Percentiles rank a stretch among this genome's conserved stretches.
Evolutionary conservation across 768 basidiomycete genomes (phyloP).

Genomic region (Pulveroboletus sp.): DNA sequence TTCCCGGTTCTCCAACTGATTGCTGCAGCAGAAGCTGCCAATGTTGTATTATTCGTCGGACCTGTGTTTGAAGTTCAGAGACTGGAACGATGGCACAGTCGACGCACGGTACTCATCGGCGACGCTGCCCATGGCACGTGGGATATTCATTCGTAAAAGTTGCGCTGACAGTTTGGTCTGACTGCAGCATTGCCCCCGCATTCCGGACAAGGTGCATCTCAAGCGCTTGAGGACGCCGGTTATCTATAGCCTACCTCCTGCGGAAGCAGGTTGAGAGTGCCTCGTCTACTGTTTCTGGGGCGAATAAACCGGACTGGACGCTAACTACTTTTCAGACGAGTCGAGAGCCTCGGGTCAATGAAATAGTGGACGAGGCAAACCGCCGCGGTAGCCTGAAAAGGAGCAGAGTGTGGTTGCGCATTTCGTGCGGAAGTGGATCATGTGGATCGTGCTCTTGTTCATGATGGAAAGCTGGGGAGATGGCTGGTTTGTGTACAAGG

Average conservation of each 20-base stretch:
- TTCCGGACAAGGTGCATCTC: slow-evolving; percentile 30
- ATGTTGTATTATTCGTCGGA: slow-evolving; percentile 21
- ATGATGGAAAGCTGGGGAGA: slow-evolving; percentile 27
- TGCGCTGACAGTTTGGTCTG: background rate
- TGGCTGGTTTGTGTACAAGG: slow-evolving; percentile 26
- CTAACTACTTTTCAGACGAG: slow-evolving; percentile 22
- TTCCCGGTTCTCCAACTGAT: slow-evolving; percentile 28
- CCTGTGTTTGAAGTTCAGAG: slow-evolving; percentile 25
- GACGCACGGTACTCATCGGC: slow-evolving; percentile 25
- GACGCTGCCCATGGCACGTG: slow-evolving; percentile 31
- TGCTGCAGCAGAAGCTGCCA: slow-evolving; percentile 15
- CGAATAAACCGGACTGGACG: slow-evolving; percentile 10
- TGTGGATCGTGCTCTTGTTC: slow-evolving; percentile 20
- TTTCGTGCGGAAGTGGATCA: slow-evolving; percentile 23
- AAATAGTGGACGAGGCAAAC: slow-evolving; percentile 26
- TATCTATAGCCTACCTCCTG: slow-evolving; percentile 29
- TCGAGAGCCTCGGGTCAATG: slow-evolving; percentile 23
- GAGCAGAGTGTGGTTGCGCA: slow-evolving; percentile 15
- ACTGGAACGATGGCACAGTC: slow-evolving; percentile 23
- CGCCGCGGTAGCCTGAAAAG: slow-evolving; percentile 23
- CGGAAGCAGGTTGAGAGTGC: slow-evolving; percentile 7
- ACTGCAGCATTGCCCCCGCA: slow-evolving; percentile 29
- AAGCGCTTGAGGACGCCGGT: slow-evolving; percentile 28
- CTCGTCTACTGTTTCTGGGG: background rate
- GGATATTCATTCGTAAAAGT: background rate